Evolutionary conservation across 345 rosid genomes (phyloP), one percentile per base, ranked within the genome.

Genomic region (Stellera chamaejasme): DNA sequence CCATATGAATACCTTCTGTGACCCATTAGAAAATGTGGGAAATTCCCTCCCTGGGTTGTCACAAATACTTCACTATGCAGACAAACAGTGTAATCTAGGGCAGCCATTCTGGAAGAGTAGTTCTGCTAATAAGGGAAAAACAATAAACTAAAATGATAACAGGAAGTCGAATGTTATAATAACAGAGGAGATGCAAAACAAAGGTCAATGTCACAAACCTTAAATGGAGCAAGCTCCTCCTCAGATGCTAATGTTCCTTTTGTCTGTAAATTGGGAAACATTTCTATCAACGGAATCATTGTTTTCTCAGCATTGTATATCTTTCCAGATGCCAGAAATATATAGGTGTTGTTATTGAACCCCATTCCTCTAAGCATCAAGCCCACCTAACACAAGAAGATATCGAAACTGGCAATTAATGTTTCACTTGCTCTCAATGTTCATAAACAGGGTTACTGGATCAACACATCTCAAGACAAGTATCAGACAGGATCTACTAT

Each of bases 321-420:
- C 71, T 83, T 78, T 58, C 99, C 99, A 65, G 99, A 87, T 48
- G 97, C 99, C 75, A 94, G 72, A 75, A 27, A 90, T n/a, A 94
- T 83, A 55, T 75, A 76, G 1, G 97, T 94, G 69, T 79, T 83
- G 64, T 81, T 85, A 72, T 77, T 84, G 66, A 94, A 94, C 41
- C 97, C 97, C 96, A 94, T 94, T 68, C 99, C 99, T 74, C 99
- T 83, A 52, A 94, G 87, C 96, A 94, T 94, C 78, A 94, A 62
- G 45, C 99, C 97, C 28, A 94, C 97, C 99, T 90, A 70, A 69
- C 50, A 65, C 25, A 52, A 45, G 23, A 19, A 56, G 61, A 32
- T 32, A 32, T 8, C 39, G 9, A 5, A 32, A 32, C 7, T 32
- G 39, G 39, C 3, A 32, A 32, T 32, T 32, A 32, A 8, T 2